phyloP scores from a whole-genome alignment of 768 basidiomycete species.

The Cytidiella melzeri region DNA sequence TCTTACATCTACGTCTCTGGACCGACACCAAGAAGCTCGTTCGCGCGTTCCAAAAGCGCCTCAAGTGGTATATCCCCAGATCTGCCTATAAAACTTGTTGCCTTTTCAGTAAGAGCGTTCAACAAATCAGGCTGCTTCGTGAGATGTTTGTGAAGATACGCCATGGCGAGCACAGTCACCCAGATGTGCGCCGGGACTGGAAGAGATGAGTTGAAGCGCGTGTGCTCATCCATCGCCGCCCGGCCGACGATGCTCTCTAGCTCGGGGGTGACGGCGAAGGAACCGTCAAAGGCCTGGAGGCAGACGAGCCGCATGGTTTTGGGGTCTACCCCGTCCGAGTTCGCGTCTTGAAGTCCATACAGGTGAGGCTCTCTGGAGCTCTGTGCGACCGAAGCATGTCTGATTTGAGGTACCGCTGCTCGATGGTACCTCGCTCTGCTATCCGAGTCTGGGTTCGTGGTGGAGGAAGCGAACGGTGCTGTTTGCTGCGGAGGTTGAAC shows the following conservation, averaged over 20 bases:
- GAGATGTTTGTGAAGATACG: constrained; percentile 37
- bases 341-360: not conserved
- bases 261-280: constrained; percentile 30
- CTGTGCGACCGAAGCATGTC: not conserved
- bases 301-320: too few species aligned
- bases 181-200: constrained; percentile 29
- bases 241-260: constrained; percentile 33
- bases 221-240: constrained; percentile 18
- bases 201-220: not conserved
- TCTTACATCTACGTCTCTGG: too few species aligned
- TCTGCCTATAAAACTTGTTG: too few species aligned
- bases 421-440: constrained; percentile 46
- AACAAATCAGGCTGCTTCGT: constrained; percentile 33
- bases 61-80: too few species aligned
- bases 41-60: too few species aligned
- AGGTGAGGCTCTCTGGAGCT: not conserved
- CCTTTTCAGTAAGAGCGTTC: constrained; percentile 38
- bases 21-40: too few species aligned
- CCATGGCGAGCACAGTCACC: constrained; percentile 45
- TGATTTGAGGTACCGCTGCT: constrained; percentile 10
- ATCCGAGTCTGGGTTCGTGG: constrained; percentile 45
- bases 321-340: constrained; percentile 24
- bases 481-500: constrained; percentile 13
- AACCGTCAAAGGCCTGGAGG: constrained; percentile 43
- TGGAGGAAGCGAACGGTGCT: not conserved